Evolutionary conservation across 2,329 filamentous ascomycete species (phyloP).

Genomic region (Colletotrichum sp.): DNA sequence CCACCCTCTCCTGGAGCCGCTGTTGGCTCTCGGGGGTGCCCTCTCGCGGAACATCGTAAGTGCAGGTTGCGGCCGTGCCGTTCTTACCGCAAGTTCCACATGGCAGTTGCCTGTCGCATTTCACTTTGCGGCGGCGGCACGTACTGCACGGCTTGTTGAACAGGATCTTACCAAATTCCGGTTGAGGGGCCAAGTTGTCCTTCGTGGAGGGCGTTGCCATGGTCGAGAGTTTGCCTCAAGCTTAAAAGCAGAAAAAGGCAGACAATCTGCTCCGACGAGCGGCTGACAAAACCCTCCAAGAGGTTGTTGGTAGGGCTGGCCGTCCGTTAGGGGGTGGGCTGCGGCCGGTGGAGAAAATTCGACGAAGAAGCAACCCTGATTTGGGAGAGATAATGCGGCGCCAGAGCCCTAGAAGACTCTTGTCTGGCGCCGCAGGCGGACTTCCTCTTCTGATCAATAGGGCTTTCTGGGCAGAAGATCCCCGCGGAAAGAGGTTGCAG

Average conservation of each 20-base stretch:
- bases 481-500: background rate
- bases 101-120: constrained; percentile 18
- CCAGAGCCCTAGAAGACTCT: background rate
- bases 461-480: background rate
- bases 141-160: constrained; percentile 16
- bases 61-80: constrained; percentile 9
- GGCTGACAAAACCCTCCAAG: background rate
- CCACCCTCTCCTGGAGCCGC: constrained; percentile 11
- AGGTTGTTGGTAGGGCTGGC: background rate
- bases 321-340: background rate
- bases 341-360: background rate
- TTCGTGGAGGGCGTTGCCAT: background rate
- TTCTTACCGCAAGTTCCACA: constrained; percentile 13
- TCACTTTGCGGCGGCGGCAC: constrained; percentile 17
- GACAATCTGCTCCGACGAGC: background rate
- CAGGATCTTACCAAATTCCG: background rate
- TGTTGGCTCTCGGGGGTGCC: constrained; percentile 9
- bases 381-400: background rate
- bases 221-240: background rate
- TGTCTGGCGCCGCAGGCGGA: background rate
- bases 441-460: background rate
- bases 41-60: constrained; percentile 10
- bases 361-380: background rate
- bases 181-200: background rate
- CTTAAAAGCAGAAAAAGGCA: background rate